Base-by-base conservation (phyloP, 78 protist species). In the Cavenderia fasciculata region DNA sequence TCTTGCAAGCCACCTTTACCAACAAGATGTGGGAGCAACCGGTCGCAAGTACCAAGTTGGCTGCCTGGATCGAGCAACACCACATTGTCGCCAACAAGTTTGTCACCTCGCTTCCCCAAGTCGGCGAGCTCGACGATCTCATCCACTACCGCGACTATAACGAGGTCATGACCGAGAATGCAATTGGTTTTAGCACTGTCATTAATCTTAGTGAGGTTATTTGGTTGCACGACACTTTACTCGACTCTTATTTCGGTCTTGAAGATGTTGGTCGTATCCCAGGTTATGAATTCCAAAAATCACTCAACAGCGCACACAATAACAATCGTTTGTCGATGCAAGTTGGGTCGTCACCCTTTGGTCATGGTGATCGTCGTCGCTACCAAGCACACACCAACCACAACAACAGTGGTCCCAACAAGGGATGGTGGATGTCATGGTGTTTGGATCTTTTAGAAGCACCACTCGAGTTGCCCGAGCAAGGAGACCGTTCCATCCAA, bases 401-500 rank as follows among this genome's bases (percentile, higher is more conserved):
- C 6, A 6, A 0, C 0, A 23, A 6, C 11, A 40, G 16, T 19
- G 51, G 46, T 23, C 41, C 40, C 11, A 31, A 36, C 4, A 40
- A 34, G 23, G 51, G 10, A n/a, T 77, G 74, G 68, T 57, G 74
- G 71, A 25, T 82, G 10, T 40, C 36, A 33, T 27, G 36, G 10
- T 31, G 21, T 7, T 68, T 82, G 36, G 78, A 82, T 57, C 59
- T 19, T 4, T 18, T 82, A 12, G 90, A 82, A 40, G 52, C 61
- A 33, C 90, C 90, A 18, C 25, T 82, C 31, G 70, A 62, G 38
- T 14, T 82, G 19, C 90, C 90, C 14, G 90, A 82, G 29, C 90
- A 82, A 82, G 90, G 90, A 43, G 90, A 82, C 31, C 59, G 90
- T 38, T 27, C 57, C 25, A 82, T 82, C 57, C 90, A 82, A 82